These are phyloP conservation scores for Neonothopanus nambi DNA, from an alignment of 1,284 basidiomycete genomes.

Conservation along the genomic window DNA sequence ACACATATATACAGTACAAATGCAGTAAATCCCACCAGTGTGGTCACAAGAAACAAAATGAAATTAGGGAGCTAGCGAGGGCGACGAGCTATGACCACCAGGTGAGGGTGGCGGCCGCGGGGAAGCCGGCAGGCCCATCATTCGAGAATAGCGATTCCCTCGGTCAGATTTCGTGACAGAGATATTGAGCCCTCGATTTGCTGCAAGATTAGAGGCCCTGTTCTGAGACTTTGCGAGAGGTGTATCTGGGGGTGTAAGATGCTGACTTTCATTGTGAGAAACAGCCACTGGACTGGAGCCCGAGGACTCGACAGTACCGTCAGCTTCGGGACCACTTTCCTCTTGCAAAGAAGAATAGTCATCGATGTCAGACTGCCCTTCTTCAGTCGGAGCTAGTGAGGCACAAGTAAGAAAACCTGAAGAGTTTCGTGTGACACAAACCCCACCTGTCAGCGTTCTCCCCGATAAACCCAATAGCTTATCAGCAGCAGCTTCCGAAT, in stretches of 20 bases:
- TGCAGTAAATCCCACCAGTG: not conserved
- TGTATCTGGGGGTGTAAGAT: slow-evolving; percentile 36
- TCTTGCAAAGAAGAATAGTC: slow-evolving; percentile 58
- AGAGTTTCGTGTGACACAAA: slow-evolving; percentile 18
- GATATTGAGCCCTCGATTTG: slow-evolving; percentile 70
- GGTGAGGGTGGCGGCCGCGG: slow-evolving; percentile 50
- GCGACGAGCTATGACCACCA: slow-evolving; percentile 23
- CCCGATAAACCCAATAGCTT: slow-evolving; percentile 73
- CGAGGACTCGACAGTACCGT: slow-evolving; percentile 52
- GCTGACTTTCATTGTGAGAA: slow-evolving; percentile 21
- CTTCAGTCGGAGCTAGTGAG: slow-evolving; percentile 51
- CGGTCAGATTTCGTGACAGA: slow-evolving; percentile 47
- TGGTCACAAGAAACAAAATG: not conserved
- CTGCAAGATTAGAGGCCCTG: slow-evolving; percentile 61
- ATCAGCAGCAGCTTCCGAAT: slow-evolving; percentile 78
- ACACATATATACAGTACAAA: slow-evolving; percentile 12
- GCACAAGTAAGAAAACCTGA: slow-evolving; percentile 21
- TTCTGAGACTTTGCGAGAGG: slow-evolving; percentile 38
- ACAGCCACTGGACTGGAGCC: slow-evolving; percentile 42
- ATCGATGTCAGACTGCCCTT: slow-evolving; percentile 67
- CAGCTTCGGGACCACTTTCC: slow-evolving; percentile 70
- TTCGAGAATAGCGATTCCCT: slow-evolving; percentile 59
- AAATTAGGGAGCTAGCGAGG: slow-evolving; percentile 5
- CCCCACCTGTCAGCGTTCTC: slow-evolving; percentile 61
- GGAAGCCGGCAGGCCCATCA: slow-evolving; percentile 64